Conservation (phyloP, 106 monocot species). For the Dactylorhiza incarnata region DNA sequence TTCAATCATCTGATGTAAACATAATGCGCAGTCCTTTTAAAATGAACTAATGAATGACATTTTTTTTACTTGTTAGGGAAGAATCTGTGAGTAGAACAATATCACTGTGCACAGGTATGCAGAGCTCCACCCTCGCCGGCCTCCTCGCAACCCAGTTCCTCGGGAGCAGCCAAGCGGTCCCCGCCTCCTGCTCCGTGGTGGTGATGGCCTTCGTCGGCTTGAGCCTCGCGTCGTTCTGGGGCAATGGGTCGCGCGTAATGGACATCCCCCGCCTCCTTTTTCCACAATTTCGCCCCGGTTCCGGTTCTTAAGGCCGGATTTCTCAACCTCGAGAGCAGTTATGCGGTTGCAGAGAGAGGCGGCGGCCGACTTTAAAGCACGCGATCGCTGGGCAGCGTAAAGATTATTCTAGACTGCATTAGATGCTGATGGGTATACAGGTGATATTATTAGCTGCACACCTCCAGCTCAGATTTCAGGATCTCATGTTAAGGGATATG, state of each 20-base stretch:
- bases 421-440: too few species aligned
- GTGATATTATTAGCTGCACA: too few species aligned
- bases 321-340: too few species aligned
- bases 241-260: conserved; percentile 64
- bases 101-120: conserved; percentile 96
- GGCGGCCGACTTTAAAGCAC: too few species aligned
- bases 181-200: conserved; percentile 93
- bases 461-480: too few species aligned
- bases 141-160: conserved; percentile 94
- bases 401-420: too few species aligned
- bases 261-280: conserved; percentile 27
- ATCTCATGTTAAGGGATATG: too few species aligned
- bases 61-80: conserved; percentile 37
- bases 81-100: conserved; percentile 71
- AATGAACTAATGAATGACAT: too few species aligned
- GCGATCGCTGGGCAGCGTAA: too few species aligned
- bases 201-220: conserved; percentile 88
- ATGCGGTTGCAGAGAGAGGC: too few species aligned
- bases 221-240: conserved; percentile 91
- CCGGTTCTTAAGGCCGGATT: not conserved
- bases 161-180: conserved; percentile 88
- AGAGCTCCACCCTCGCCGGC: conserved; percentile 96
- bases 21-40: not conserved
- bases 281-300: not conserved
- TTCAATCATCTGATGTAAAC: too few species aligned